Evolutionary conservation across 2,329 filamentous ascomycete species (phyloP), one percentile per base, ranked within the genome.

Genomic region (Neoascochyta sp.): DNA sequence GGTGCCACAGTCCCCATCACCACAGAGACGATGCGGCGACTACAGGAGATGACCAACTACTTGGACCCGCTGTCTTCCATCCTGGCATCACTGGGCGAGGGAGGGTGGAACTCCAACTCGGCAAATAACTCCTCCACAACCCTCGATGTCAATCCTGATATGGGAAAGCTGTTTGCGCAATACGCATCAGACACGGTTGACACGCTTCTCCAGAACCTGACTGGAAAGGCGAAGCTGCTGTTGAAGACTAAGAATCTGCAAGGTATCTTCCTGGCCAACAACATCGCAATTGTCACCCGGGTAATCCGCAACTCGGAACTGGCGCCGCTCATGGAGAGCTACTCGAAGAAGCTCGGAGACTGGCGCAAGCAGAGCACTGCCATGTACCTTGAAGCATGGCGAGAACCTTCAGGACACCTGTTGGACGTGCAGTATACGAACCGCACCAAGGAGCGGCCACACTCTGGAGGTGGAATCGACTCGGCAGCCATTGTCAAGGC

Each of bases 381-480:
- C 26, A 74, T 83, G 37, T 98, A 96, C 60, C 78, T 87, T 7
- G 84, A 92, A 34, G 77, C 84, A 13, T 96, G 89, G 81, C 86
- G 85, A 46, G 90, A 95, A 53, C 79, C 89, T 5, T 90, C 86
- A 1, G 78, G 82, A 20, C 79, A 87, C 53, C 76, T 96, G 5
- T 81, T 66, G n/a, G 92, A 96, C 57, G 86, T 90, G 11, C 89
- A 93, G 45, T 89, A 95, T 65, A 96, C 90, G 1, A 92, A 81
- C 57, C 81, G 86, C 20, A 46, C 30, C 18, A 65, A 65, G 27
- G 66, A 78, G 28, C 80, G 88, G 11, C 86, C 88, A 9, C 34
- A 67, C 49, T 79, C 78, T 15, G 78, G 76, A n/a, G 60, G 62
- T 7, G 46, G 41, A 4, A 71, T 81, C 25, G 89, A 95, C 62